Conservation (phyloP, 2,329 filamentous ascomycete species). For the Fusarium nygamai region DNA sequence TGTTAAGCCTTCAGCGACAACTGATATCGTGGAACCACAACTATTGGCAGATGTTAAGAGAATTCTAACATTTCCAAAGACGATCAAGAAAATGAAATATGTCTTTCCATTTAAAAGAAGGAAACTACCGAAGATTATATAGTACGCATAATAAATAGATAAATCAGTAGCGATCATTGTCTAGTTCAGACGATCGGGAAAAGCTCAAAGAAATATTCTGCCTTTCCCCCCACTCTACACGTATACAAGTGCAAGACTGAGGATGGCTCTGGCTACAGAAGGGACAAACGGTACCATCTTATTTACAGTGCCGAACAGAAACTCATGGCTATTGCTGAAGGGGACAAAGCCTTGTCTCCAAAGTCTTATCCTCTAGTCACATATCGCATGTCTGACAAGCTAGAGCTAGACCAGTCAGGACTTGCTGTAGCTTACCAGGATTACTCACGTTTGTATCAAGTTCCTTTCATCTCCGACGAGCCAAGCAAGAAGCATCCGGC, state of each 20-base stretch:
- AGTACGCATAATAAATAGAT: too few relatives aligned
- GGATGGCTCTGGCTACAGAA: background rate
- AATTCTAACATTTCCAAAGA: too few relatives aligned
- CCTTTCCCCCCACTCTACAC: accelerated
- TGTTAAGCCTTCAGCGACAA: too few relatives aligned
- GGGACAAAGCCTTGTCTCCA: accelerated
- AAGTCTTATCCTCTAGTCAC: accelerated
- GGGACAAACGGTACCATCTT: background rate
- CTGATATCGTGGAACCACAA: too few relatives aligned
- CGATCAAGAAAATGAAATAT: too few relatives aligned
- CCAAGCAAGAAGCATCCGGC: background rate
- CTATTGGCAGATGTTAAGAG: too few relatives aligned
- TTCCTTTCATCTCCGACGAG: background rate
- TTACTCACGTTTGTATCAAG: accelerated
- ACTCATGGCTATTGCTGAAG: background rate
- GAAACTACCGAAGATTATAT: too few relatives aligned
- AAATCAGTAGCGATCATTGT: too few relatives aligned
- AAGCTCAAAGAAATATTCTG: background rate
- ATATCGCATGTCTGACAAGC: background rate
- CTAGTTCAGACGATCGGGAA: accelerated
- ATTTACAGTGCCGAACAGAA: accelerated
- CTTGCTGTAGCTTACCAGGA: background rate
- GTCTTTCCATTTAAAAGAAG: too few relatives aligned
- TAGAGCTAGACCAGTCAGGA: background rate
- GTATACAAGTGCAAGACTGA: background rate